These are phyloP conservation scores for Thermomucor indicae-seudaticae DNA, from an alignment of 371 early-diverging fungal species.

Conservation along the genomic window DNA sequence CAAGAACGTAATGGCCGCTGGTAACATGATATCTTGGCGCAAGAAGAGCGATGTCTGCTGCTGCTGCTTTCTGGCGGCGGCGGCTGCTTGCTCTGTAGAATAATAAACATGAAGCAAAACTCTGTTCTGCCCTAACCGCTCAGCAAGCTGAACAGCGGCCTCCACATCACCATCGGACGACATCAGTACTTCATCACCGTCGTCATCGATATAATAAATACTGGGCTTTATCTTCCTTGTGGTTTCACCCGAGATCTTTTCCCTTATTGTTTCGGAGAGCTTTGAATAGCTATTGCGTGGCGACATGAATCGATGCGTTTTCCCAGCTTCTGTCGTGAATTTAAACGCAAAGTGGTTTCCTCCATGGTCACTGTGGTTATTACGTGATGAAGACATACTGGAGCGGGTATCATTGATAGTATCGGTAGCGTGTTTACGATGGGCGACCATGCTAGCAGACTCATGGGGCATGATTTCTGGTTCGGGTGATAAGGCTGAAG, in stretches of 20 bases:
- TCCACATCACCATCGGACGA: conserved; percentile 68
- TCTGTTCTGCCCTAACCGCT: conserved; percentile 58
- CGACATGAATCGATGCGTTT: conserved; percentile 24
- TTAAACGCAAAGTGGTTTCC: conserved; percentile 16
- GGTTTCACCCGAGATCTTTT: conserved; percentile 17
- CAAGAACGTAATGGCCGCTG: conserved; percentile 57
- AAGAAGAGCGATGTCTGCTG: conserved; percentile 4
- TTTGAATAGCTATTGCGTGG: conserved; percentile 12
- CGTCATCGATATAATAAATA: conserved; percentile 85
- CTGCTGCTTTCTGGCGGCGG: neutral
- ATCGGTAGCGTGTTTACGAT: neutral
- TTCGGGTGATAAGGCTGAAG: conserved; percentile 32
- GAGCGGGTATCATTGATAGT: conserved; percentile 10
- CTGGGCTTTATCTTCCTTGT: conserved; percentile 38
- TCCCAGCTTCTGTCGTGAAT: conserved; percentile 19
- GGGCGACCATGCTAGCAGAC: conserved; percentile 41
- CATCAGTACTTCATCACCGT: conserved; percentile 72
- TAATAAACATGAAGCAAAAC: neutral
- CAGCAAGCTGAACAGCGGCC: conserved; percentile 76
- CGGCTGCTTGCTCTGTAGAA: neutral
- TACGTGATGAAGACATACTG: conserved; percentile 8
- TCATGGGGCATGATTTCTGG: conserved; percentile 51
- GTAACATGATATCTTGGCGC: conserved; percentile 55
- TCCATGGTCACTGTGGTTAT: neutral
- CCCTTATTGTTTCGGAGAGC: conserved; percentile 12